Conservation (phyloP, 2,329 filamentous ascomycete genomes). For the Aspergillus costaricaensis region DNA sequence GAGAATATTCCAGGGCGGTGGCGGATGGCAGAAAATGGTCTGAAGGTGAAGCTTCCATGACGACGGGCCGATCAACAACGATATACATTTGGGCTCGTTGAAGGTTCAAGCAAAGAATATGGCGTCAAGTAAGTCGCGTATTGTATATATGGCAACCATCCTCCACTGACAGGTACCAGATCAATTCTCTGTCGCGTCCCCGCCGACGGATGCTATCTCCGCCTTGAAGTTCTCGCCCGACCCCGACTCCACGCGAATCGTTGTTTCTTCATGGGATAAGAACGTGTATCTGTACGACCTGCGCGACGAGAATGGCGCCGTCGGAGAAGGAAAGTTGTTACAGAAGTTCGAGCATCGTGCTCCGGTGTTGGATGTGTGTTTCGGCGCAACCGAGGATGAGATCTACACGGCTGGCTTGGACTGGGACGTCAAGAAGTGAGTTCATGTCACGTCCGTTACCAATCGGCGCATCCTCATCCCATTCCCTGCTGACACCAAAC, state of each 20-base stretch:
- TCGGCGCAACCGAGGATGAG: conserved; percentile 77
- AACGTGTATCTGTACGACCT: conserved; percentile 88
- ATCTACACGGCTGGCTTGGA: conserved; percentile 87
- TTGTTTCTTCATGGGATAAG: conserved; percentile 95
- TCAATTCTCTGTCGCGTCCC: conserved; percentile 80
- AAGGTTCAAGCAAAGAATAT: conserved; percentile 28
- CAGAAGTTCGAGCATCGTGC: conserved; percentile 77
- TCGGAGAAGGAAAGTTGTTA: conserved; percentile 64
- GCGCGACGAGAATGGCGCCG: conserved; percentile 54
- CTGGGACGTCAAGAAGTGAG: conserved; percentile 76
- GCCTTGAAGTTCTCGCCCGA: conserved; percentile 80
- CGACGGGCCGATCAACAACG: conserved; percentile 25
- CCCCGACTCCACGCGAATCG: conserved; percentile 71
- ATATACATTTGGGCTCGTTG: conserved; percentile 19
- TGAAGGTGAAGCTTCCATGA: conserved; percentile 27
- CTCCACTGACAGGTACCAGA: conserved; percentile 38
- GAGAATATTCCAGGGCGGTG: conserved; percentile 35
- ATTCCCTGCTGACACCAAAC: conserved; percentile 9
- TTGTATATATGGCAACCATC: too few species aligned
- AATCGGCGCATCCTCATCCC: not conserved
- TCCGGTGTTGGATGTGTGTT: conserved; percentile 89
- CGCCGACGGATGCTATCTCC: conserved; percentile 85
- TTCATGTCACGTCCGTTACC: conserved; percentile 7
- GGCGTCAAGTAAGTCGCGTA: conserved; percentile 46
- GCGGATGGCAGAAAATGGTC: conserved; percentile 35